phyloP scores from a whole-genome alignment of 2,329 filamentous ascomycete species.

The Ophiocordyceps sinensis region DNA sequence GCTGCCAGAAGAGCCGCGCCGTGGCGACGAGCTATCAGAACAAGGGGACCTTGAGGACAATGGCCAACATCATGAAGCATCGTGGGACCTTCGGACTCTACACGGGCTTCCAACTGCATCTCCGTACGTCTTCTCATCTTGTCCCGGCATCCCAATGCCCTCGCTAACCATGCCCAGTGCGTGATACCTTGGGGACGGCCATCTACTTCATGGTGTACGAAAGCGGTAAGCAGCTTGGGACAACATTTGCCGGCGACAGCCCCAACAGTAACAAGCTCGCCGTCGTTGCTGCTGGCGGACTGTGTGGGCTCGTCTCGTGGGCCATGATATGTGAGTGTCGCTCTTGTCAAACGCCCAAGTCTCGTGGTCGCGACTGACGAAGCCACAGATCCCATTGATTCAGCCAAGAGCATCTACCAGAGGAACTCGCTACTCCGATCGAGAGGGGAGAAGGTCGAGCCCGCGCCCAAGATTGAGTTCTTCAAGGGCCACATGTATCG shows the following conservation, averaged over 20 bases:
- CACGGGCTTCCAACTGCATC: constrained; percentile 64
- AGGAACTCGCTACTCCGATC: constrained; percentile 61
- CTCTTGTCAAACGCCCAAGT: not conserved
- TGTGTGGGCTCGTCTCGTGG: constrained; percentile 78
- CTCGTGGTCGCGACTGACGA: constrained; percentile 2
- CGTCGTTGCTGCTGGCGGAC: constrained; percentile 62
- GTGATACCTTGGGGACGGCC: constrained; percentile 69
- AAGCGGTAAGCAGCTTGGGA: constrained; percentile 68
- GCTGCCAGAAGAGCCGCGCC: constrained; percentile 33
- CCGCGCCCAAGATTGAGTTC: constrained; percentile 61
- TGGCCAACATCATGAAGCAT: constrained; percentile 62
- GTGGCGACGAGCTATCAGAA: constrained; percentile 60
- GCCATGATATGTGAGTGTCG: constrained; percentile 50
- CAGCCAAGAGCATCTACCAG: constrained; percentile 75
- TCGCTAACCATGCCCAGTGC: constrained; percentile 33
- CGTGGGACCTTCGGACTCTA: constrained; percentile 62
- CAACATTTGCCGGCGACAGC: constrained; percentile 55
- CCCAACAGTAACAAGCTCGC: constrained; percentile 67
- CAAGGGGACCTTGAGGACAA: constrained; percentile 62
- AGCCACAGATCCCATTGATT: constrained; percentile 52
- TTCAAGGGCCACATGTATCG: constrained; percentile 69
- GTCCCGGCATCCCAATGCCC: not conserved
- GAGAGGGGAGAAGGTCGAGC: constrained; percentile 46
- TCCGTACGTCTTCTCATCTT: constrained; percentile 40
- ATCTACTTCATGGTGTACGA: constrained; percentile 89